phyloP scores from a whole-genome alignment of 1,284 basidiomycete genomes.

The Trametes versicolor region DNA sequence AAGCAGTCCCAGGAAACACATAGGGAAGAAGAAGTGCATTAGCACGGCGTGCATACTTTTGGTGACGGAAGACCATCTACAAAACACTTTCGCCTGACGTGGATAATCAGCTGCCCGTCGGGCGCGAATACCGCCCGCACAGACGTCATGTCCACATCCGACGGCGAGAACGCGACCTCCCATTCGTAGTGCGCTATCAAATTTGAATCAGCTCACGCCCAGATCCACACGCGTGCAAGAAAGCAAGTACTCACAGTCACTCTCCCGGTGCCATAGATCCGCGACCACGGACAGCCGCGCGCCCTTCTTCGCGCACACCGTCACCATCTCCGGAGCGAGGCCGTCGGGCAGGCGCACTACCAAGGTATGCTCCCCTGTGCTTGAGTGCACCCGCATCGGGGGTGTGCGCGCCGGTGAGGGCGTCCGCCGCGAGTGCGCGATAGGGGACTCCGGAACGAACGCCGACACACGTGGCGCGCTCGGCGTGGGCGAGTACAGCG shows the following conservation, averaged over 20 bases:
- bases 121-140: conserved; percentile 38
- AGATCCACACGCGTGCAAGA: not conserved
- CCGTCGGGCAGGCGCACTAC: conserved; percentile 37
- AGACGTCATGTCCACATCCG: conserved; percentile 41
- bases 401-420: conserved; percentile 29
- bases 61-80: conserved; percentile 12
- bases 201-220: not conserved
- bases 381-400: conserved; percentile 32
- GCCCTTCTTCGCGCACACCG: conserved; percentile 40
- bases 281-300: conserved; percentile 42
- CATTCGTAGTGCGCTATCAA: conserved; percentile 43
- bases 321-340: conserved; percentile 45
- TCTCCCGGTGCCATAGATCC: conserved; percentile 42
- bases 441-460: conserved; percentile 32
- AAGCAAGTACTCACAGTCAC: conserved; percentile 39
- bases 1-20: not conserved
- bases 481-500: conserved; percentile 19
- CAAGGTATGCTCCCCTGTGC: conserved; percentile 45
- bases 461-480: conserved; percentile 17
- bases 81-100: conserved; percentile 30
- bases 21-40: not conserved
- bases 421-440: conserved; percentile 32
- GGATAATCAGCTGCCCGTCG: conserved; percentile 39
- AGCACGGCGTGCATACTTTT: conserved; percentile 10
- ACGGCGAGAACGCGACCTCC: conserved; percentile 42